Percentiles rank a stretch among this genome's conserved stretches.
Conservation (phyloP, 768 basidiomycete species). For the Steccherinum ochraceum region DNA sequence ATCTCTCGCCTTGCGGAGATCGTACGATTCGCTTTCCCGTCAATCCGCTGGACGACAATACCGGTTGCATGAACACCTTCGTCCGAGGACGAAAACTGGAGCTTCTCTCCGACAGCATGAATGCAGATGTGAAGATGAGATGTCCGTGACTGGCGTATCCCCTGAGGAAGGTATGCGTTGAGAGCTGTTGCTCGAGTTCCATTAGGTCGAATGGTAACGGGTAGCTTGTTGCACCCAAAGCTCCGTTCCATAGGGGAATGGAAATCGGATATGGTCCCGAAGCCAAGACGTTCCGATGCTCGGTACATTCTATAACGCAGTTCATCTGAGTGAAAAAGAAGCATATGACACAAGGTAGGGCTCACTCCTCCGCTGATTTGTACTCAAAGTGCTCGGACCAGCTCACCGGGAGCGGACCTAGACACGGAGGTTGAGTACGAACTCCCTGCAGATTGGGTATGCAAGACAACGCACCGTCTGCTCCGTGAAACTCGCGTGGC, state of each 20-base stretch:
- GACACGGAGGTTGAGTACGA: not conserved
- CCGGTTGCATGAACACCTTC: no score
- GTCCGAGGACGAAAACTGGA: not conserved
- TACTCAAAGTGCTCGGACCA: not conserved
- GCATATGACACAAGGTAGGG: not conserved
- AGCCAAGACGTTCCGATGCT: slow-evolving; percentile 14
- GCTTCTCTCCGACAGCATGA: not conserved
- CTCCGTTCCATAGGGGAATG: slow-evolving; percentile 15
- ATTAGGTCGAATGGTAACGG: slow-evolving; percentile 17
- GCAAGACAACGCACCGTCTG: not conserved
- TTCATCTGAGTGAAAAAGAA: not conserved
- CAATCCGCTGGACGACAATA: not conserved
- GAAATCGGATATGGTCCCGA: slow-evolving; percentile 16
- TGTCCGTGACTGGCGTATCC: slow-evolving; percentile 5
- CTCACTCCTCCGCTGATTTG: not conserved
- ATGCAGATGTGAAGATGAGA: not conserved
- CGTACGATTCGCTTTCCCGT: not conserved
- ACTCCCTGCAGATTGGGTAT: not conserved
- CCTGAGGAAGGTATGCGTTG: slow-evolving; percentile 15
- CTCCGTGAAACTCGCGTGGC: slow-evolving; percentile 3
- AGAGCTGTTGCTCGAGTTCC: slow-evolving; percentile 14
- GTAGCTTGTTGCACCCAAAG: slow-evolving; percentile 13
- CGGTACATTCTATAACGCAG: slow-evolving; percentile 5
- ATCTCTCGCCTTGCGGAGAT: slow-evolving; percentile 15
- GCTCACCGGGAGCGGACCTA: slow-evolving; percentile 1